A percentile compares a stretch with the other conserved stretches of the same genome.
Conservation (phyloP, 2,329 filamentous ascomycete species). For the Alternaria arborescens region DNA sequence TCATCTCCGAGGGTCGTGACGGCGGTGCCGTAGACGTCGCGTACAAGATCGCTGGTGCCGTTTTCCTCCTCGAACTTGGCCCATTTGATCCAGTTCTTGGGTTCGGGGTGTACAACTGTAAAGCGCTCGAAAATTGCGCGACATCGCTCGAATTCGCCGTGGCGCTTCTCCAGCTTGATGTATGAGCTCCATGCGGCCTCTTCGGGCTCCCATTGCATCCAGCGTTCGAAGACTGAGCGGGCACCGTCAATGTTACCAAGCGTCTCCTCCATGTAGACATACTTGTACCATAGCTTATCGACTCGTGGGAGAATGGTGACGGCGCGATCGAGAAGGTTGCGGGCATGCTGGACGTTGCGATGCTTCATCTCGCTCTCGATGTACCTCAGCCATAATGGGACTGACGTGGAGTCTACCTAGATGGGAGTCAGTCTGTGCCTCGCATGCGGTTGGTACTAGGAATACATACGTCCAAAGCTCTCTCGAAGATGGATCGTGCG, state of each 20-base stretch:
- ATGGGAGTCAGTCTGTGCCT: background rate
- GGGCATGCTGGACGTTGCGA: slow-evolving; percentile 83
- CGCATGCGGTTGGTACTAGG: background rate
- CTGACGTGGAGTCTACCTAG: slow-evolving; percentile 74
- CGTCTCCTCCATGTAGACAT: slow-evolving; percentile 98
- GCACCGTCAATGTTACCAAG: slow-evolving; percentile 92
- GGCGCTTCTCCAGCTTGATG: slow-evolving; percentile 96
- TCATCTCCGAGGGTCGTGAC: slow-evolving; percentile 92
- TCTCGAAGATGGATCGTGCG: slow-evolving; percentile 91
- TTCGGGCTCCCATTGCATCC: slow-evolving; percentile 98
- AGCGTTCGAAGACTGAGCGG: slow-evolving; percentile 92
- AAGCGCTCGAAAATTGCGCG: slow-evolving; percentile 89
- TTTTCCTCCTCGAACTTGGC: slow-evolving; percentile 95
- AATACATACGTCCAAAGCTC: slow-evolving; percentile 78
- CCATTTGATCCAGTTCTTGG: slow-evolving; percentile 79
- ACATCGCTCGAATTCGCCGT: slow-evolving; percentile 90
- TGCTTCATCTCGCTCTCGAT: slow-evolving; percentile 94
- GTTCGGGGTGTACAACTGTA: slow-evolving; percentile 65
- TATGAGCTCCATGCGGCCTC: slow-evolving; percentile 96
- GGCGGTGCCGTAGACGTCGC: slow-evolving; percentile 88
- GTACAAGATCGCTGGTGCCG: slow-evolving; percentile 88
- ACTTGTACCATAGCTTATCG: slow-evolving; percentile 99
- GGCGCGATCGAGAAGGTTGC: slow-evolving; percentile 93
- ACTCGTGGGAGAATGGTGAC: slow-evolving; percentile 89
- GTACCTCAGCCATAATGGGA: slow-evolving; percentile 89